Evolutionary conservation across 176 grass and related monocot species (phyloP), one percentile per base, ranked within the genome.

Genomic region (Avena atlantica): DNA sequence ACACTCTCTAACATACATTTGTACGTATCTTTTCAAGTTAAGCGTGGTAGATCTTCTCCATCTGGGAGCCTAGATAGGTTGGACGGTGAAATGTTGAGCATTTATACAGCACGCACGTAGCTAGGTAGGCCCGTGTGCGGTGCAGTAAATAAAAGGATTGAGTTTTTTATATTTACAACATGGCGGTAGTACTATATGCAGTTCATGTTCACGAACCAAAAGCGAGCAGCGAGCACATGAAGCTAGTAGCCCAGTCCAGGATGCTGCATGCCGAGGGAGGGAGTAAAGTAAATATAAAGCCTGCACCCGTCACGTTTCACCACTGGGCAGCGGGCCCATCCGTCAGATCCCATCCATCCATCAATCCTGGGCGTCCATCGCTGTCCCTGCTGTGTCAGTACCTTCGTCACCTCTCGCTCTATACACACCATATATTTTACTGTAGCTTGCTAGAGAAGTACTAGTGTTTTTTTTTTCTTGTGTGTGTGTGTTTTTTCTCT

Each of bases 281-380:
- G 13, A 42, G 19, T 75, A 12, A 44, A 70, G n/a, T 76, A 83
- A 84, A 60, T 89, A 87, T 75, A 87, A 90, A 87, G 89, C 81
- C 49, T 87, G 85, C 81, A 84, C 49, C 85, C 42, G 89, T 91
- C 81, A 87, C 82, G 45, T 87, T 56, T 87, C 44, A 56, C 53
- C 73, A 12, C 45, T 74, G 40, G 40, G 40, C 40, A 74, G 83
- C 16, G 69, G 61, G 20, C 31, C 80, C 48, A 71, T 65, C 88
- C 85, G 82, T 93, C 88, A 86, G 62, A 87, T 88, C 90, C 34
- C 82, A 89, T 91, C 89, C 85, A 84, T 86, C 88, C 10, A 8
- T 88, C 86, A 83, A 78, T 88, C 74, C 10, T 0, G 52, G 21
- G 49, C 80, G 80, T 91, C 86, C 88, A 82, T 93, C 70, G 11